These are phyloP conservation scores for Dryadomyces quercivorus DNA, from an alignment of 2,329 filamentous ascomycete species.

Conservation along the genomic window DNA sequence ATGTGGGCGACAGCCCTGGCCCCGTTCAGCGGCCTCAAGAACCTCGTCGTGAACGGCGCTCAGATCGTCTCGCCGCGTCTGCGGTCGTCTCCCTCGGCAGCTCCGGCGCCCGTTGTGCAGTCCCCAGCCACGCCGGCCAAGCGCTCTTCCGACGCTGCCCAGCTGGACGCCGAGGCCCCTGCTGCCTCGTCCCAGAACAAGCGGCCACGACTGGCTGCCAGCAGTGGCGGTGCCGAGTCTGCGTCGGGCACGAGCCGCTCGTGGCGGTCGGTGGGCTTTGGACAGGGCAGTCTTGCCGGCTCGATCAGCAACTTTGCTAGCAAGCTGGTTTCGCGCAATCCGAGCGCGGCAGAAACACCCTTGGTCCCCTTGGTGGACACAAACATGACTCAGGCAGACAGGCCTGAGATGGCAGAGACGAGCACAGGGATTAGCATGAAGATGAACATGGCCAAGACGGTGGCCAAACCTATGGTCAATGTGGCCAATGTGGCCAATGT, in stretches of 20 bases:
- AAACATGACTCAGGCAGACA: not conserved
- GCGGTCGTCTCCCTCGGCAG: not conserved
- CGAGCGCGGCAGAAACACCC: not conserved
- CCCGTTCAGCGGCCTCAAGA: slow-evolving; percentile 19
- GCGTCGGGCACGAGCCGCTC: slow-evolving; percentile 1
- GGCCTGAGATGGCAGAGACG: not conserved
- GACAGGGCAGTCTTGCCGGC: slow-evolving; percentile 8
- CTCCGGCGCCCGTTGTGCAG: not conserved
- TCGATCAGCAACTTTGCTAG: slow-evolving; percentile 8
- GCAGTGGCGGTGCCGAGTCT: not conserved
- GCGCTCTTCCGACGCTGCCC: not conserved
- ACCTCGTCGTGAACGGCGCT: slow-evolving; percentile 18
- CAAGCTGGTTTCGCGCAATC: slow-evolving; percentile 6
- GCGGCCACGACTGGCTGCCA: not conserved
- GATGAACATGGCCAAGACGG: no score
- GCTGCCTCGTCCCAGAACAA: not conserved
- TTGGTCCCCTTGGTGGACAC: no score
- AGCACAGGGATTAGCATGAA: no score
- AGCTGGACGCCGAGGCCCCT: not conserved
- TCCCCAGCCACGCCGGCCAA: not conserved
- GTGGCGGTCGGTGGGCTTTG: slow-evolving; percentile 8
- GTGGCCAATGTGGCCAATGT: no score
- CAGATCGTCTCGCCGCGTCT: slow-evolving; percentile 18
- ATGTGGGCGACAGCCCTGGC: slow-evolving; percentile 17
- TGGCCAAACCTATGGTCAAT: no score